Base-by-base conservation (phyloP, 2,329 filamentous ascomycete species). In the Colletotrichum lentis region DNA sequence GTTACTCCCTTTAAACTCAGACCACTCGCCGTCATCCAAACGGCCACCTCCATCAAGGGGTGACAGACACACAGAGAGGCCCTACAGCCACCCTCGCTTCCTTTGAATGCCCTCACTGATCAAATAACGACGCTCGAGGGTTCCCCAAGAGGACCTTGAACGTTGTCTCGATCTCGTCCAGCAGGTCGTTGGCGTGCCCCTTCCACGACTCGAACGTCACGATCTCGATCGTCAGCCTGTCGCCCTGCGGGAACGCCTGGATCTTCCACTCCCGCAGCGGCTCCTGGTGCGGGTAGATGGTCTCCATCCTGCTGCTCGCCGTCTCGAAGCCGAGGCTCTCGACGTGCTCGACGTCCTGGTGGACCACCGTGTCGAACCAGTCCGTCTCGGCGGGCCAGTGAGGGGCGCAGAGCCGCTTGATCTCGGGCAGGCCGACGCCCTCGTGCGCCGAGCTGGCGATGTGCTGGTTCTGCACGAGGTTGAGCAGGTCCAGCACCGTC, bases 311-410 rank as follows among this genome's bases (percentile, higher is more conserved):
- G 54, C 69, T 69, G 62, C 72, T 76, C 14, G 75, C 77, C 24
- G 71, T 73, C n/a, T 76, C 74, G 67, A 84, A 80, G 5, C 72
- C 75, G 14, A 88, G 80, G 31, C 78, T 80, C 72, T 90, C 87
- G n/a, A 89, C 86, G 73, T 89, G 86, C 62, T 85, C 84, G 52
- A 86, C 85, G 71, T 86, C 85, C 75, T 88, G 86, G 75, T 88
- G 86, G 14, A 87, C 85, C 1, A 88, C 81, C 0, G 84, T 84
- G 72, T 86, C 84, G 71, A 86, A 88, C 78, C 82, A 86, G 61
- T 76, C 72, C 8, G 72, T 71, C 1, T 75, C 76, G 3, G 73
- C 72, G 3, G 75, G 72, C 81, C 85, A 86, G 54, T 81, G 76
- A 27, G 50, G 27, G 7, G 81, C 80, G 74, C 84, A 86, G 4